Evolutionary conservation across 164 flowering plant genomes (phyloP).

Genomic region (Vitis labrusca): DNA sequence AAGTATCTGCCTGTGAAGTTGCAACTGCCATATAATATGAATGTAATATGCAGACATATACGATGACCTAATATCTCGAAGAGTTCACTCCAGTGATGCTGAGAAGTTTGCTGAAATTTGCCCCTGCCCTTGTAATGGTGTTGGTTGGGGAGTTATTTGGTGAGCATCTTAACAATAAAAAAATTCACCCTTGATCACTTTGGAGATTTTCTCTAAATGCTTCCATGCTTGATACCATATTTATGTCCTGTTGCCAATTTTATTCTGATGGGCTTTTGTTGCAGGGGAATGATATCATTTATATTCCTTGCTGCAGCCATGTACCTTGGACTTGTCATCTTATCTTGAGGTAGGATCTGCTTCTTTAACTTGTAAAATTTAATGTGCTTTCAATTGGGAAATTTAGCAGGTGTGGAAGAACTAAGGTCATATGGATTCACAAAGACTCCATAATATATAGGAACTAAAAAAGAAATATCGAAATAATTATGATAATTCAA

Average conservation of each 20-base stretch:
- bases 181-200: not conserved
- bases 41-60: conserved; percentile 62
- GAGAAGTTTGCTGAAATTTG: conserved; percentile 95
- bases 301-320: conserved; percentile 68
- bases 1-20: not conserved
- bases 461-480: no score
- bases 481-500: no score
- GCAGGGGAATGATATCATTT: conserved; percentile 87
- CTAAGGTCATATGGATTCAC: no score
- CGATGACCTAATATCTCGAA: conserved; percentile 86
- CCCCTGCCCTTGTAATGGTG: conserved; percentile 89
- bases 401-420: not conserved
- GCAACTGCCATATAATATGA: not conserved
- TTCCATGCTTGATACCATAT: not conserved
- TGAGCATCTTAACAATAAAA: conserved; percentile 22
- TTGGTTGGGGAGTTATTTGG: conserved; percentile 92
- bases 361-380: not conserved
- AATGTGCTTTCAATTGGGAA: not conserved
- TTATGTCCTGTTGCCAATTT: not conserved
- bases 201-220: not conserved
- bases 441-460: no score
- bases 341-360: conserved; percentile 66
- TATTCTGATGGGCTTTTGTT: conserved; percentile 4
- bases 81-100: conserved; percentile 91
- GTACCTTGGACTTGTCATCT: conserved; percentile 88